Evolutionary conservation across 441 rosid genomes (phyloP), one percentile per base, ranked within the genome.

Genomic region (Daphne laureola): DNA sequence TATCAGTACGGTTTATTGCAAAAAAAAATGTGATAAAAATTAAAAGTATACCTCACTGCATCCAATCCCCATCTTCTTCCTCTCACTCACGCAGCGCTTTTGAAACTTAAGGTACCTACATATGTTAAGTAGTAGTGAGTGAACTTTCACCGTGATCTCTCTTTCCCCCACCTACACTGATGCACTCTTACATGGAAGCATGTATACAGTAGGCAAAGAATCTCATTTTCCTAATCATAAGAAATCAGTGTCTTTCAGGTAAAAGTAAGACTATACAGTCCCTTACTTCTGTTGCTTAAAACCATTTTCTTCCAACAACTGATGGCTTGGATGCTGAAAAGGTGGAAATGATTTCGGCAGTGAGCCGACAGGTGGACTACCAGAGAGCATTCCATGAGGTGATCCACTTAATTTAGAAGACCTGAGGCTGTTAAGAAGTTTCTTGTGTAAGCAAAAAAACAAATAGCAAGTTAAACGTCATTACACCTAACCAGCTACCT

Each of bases 271-370:
- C 16, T 13, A 21, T 21, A 65, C 7, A 58, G 67, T 50, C 41
- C 38, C 96, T 81, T 83, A 89, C 98, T 81, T 84, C 71, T 93
- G 95, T 68, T 93, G 98, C 71, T 82, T 87, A 48, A 93, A 93
- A 49, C 97, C 96, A 81, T 93, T 89, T 69, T 89, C 96, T 81
- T 93, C 98, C 51, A 93, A 70, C 57, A 93, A 75, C 69, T 80
- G 88, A 79, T 93, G 97, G 69, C 98, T 87, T 13, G 95, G 97
- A 79, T 93, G 98, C 73, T 89, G 97, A 66, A 93, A 93, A 43
- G 66, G 83, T 27, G 95, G 98, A 65, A 93, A 81, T 51, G 98
- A 77, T 68, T 86, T 93, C 53, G 98, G 98, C 72, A 89, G 69
- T 60, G 95, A 93, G 54, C 98, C 98, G 45, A 93, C 90, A 2